Percentiles rank a stretch among this genome's conserved stretches.
These are phyloP conservation scores for Mycena rebaudengoi DNA, from an alignment of 768 basidiomycete species.

Conservation along the genomic window DNA sequence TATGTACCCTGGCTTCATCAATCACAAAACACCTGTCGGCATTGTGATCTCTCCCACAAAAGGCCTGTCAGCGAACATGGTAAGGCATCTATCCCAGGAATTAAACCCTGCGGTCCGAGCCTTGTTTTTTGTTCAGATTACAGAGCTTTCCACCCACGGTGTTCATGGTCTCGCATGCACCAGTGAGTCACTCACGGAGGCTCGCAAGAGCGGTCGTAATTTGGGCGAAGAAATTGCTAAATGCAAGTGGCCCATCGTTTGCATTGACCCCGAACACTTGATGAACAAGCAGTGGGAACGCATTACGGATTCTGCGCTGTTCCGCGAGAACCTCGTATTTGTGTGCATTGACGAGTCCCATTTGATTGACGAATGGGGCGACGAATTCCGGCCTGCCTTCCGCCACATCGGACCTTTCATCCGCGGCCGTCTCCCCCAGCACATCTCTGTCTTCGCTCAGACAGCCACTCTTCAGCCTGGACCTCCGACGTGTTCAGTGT, in stretches of 20 bases:
- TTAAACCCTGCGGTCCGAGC: not conserved
- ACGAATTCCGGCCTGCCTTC: slow-evolving; percentile 7
- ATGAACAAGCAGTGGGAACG: not conserved
- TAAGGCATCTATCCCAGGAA: not conserved
- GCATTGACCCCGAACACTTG: slow-evolving; percentile 15
- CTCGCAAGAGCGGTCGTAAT: slow-evolving; percentile 7
- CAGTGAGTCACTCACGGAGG: slow-evolving; percentile 8
- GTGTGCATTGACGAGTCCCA: slow-evolving; percentile 12
- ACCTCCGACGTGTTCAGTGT: not conserved
- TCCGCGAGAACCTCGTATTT: slow-evolving; percentile 7
- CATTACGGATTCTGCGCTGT: slow-evolving; percentile 1
- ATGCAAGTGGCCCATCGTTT: not conserved
- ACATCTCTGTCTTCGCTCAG: slow-evolving; percentile 7
- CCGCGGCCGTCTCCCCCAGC: slow-evolving; percentile 5
- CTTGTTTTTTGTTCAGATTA: not conserved
- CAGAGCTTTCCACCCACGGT: not conserved
- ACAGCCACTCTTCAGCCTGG: slow-evolving; percentile 19
- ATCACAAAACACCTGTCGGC: not conserved
- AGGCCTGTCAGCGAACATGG: not conserved
- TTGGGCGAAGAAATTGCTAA: not conserved
- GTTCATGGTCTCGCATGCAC: not conserved
- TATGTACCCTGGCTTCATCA: not conserved
- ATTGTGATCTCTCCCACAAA: not conserved
- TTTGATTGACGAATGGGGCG: slow-evolving; percentile 18
- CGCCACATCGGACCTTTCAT: not conserved